Base-by-base conservation (phyloP, 23 red algal genomes). In the Chondrus crispus region DNA sequence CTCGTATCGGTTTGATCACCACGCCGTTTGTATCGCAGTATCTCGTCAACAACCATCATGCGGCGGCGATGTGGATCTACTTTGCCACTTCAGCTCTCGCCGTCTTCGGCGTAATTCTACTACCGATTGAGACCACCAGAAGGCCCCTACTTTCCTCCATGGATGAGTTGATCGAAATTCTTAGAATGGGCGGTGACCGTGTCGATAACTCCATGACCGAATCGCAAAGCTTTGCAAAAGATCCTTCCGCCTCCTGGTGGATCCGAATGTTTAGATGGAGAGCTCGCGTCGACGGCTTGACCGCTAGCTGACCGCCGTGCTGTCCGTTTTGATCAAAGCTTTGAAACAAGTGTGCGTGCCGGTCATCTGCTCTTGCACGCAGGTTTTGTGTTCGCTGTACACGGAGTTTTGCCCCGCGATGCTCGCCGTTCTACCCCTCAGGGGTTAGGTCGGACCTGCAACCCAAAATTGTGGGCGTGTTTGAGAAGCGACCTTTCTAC, bases 51-150 rank as follows among this genome's bases (percentile, higher is more conserved):
- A 7, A 36, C n/a, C 68, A 62, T 42, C 44, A 82, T 14, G 37
- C 55, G 0, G 53, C 69, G 78, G 64, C 89, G 2, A 74, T 93
- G 77, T 58, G 64, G 46, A 73, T 74, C 9, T 93, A 93, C 44
- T 74, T 77, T 19, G 77, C 57, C 8, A 14, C 74, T 10, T 74
- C 89, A 3, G 64, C 73, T 29, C 49, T 82, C 11, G 64, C 89
- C n/a, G 81, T 85, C 7, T 8, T 93, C 14, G 64, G 45, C 30
- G 79, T 78, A 6, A 75, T 84, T 8, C 64, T 82, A 33, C 22
- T 68, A 11, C 89, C 89, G 3, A 85, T 93, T 39, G 89, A 93
- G 47, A 93, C 89, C 11, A 93, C 78, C 5, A 57, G 77, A 2
- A 63, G 87, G 71, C 68, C 28, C 30, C 42, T 90, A 18, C 19